Evolutionary conservation across 371 early-diverging fungal genomes (phyloP).

Genomic region (Fennellomyces sp.): DNA sequence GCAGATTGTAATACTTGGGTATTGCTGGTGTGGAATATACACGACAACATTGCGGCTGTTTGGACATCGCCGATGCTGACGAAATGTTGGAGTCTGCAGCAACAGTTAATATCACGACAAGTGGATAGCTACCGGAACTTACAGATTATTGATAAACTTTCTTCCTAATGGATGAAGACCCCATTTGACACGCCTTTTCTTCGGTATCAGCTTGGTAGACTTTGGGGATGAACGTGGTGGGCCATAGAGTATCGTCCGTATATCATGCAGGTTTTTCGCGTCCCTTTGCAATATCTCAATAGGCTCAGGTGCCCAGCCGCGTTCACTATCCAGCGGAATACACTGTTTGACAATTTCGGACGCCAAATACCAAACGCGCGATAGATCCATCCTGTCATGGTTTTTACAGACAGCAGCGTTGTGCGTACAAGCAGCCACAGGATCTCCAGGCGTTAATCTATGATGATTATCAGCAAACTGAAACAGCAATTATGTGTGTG

Average conservation of each 20-base stretch:
- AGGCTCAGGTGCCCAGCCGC: slow-evolving; percentile 4
- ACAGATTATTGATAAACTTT: slow-evolving; percentile 62
- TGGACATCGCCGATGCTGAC: slow-evolving; percentile 80
- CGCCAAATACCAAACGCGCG: slow-evolving; percentile 73
- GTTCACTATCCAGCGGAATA: slow-evolving; percentile 33
- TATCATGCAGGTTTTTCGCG: slow-evolving; percentile 19
- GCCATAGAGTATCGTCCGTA: slow-evolving; percentile 3
- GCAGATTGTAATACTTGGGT: neutral
- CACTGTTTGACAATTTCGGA: slow-evolving; percentile 63
- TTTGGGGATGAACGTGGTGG: neutral
- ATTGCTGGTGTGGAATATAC: slow-evolving; percentile 57
- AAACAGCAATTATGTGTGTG: neutral
- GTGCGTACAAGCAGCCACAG: slow-evolving; percentile 58
- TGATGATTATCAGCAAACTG: neutral
- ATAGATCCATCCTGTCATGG: slow-evolving; percentile 58
- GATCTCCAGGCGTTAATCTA: slow-evolving; percentile 55
- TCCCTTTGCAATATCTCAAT: slow-evolving; percentile 22
- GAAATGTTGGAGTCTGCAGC: slow-evolving; percentile 65
- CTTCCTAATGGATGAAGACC: slow-evolving; percentile 76
- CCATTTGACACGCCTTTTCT: slow-evolving; percentile 59
- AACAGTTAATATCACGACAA: neutral
- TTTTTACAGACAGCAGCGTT: slow-evolving; percentile 63
- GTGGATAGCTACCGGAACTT: slow-evolving; percentile 25
- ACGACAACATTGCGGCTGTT: slow-evolving; percentile 81
- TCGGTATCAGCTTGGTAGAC: neutral